A percentile compares a stretch with the other conserved stretches of the same genome.
These are phyloP conservation scores for Pythium brachiatum DNA, from an alignment of 352 stramenopile genomes.

Conservation along the genomic window DNA sequence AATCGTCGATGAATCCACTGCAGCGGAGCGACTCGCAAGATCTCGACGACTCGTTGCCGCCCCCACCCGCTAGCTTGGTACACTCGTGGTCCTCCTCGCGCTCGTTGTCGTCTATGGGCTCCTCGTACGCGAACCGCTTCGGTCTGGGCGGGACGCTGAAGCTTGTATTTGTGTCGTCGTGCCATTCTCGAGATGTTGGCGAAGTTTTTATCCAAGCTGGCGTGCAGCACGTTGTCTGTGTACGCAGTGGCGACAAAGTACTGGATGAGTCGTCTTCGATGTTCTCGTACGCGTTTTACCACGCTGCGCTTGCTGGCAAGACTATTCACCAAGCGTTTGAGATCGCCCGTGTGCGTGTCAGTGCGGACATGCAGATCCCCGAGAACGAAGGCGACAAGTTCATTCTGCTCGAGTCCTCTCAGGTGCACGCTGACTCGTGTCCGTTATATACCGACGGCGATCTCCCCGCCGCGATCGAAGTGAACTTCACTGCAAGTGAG, in stretches of 20 bases:
- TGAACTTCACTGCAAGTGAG: constrained; percentile 40
- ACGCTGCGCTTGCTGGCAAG: constrained; percentile 68
- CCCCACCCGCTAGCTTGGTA: not conserved
- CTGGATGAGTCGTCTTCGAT: constrained; percentile 73
- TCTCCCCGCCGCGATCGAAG: constrained; percentile 40
- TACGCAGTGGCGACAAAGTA: constrained; percentile 60
- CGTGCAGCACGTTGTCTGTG: constrained; percentile 75
- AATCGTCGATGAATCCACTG: not conserved
- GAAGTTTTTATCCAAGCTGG: constrained; percentile 78
- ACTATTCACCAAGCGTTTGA: constrained; percentile 75
- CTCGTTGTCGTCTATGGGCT: constrained; percentile 32
- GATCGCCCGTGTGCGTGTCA: constrained; percentile 66
- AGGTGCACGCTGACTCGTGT: constrained; percentile 52
- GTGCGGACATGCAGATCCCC: constrained; percentile 62
- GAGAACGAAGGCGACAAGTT: constrained; percentile 74
- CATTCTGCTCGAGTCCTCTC: constrained; percentile 66
- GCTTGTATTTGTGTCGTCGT: constrained; percentile 81
- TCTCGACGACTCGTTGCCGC: constrained; percentile 9
- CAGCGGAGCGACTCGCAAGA: constrained; percentile 17
- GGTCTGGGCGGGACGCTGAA: constrained; percentile 49
- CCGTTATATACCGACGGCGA: constrained; percentile 34
- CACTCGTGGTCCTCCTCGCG: constrained; percentile 9
- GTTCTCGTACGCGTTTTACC: constrained; percentile 80
- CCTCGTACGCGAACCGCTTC: constrained; percentile 26
- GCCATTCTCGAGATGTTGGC: constrained; percentile 72